Base-by-base conservation (phyloP, 2,329 filamentous ascomycete genomes). In the Microascus cirrosus region DNA sequence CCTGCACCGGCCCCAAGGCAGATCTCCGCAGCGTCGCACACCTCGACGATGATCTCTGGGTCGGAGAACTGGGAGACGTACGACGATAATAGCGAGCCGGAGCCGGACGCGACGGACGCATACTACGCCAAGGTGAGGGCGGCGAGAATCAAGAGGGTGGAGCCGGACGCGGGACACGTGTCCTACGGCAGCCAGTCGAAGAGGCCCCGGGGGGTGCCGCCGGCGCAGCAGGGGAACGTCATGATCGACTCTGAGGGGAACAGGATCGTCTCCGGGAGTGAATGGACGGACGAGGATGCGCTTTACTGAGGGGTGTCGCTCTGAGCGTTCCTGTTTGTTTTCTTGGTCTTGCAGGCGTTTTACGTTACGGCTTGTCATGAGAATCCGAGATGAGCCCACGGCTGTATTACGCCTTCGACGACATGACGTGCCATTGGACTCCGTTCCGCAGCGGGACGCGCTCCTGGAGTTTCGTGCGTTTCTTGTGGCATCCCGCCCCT, bases 1-100 rank as follows among this genome's bases (percentile, higher is more conserved):
- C 71, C 72, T 1, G 11, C 45, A 20, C 5, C 39, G 39, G 71
- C 76, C 2, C 77, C 76, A 1, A 78, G 90, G 54, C 89, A 93
- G 64, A 85, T 87, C 18, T 74, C 72, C 3, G 65, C 62, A 55
- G 54, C 61, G 18, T 90, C 86, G 7, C 83, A 83, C 63, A 86
- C 86, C 1, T 92, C 89, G n/a, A 90, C 87, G 1, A 79, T 79
- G 24, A 79, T 88, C 28, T 90, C 89, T 5, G 90, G 89, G 1
- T 95, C 90, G 3, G 93, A 97, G 72, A 97, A 97, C 70, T 97
- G 93, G 93, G 93, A 97, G 72, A 96, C 92, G 11, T 97, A 94
- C 65, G 92, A 94, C 64, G 90, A 95, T 69, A 84, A 81, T 63
- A 90, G 87, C 61, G 86, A 90, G 65, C 83, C 86, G 0, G 88